Evolutionary conservation across 257 asterid genomes (phyloP).

Genomic region (Capsicum pubescens): DNA sequence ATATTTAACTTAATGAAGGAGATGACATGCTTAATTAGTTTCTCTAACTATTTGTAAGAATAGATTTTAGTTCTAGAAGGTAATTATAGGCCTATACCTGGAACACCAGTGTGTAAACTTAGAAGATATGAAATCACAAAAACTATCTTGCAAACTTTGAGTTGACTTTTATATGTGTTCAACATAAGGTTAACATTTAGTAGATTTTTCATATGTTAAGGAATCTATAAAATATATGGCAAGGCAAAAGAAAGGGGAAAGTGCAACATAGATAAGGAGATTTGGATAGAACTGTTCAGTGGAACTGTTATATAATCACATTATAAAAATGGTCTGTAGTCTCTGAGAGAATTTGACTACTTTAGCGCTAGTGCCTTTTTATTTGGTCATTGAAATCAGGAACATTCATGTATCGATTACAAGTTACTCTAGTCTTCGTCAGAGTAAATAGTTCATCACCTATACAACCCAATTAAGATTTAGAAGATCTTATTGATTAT

Average conservation of each 20-base stretch:
- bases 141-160: slow-evolving; percentile 11
- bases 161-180: neutral
- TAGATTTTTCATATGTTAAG: neutral
- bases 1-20: neutral
- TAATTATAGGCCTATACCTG: neutral
- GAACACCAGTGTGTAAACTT: neutral
- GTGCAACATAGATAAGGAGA: neutral
- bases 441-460: neutral
- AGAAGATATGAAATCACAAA: neutral
- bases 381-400: neutral
- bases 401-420: neutral
- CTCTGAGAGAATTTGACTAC: neutral
- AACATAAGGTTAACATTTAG: neutral
- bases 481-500: slow-evolving; percentile 19
- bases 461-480: neutral
- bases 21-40: slow-evolving; percentile 20
- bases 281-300: neutral
- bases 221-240: slow-evolving; percentile 1
- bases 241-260: neutral
- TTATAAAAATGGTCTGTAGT: neutral
- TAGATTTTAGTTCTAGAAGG: neutral
- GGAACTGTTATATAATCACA: neutral
- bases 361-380: neutral
- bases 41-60: neutral
- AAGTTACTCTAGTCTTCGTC: neutral